Evolutionary conservation across 352 stramenopile genomes (phyloP), one percentile per base, ranked within the genome.

Genomic region (Peronospora belbahrii): DNA sequence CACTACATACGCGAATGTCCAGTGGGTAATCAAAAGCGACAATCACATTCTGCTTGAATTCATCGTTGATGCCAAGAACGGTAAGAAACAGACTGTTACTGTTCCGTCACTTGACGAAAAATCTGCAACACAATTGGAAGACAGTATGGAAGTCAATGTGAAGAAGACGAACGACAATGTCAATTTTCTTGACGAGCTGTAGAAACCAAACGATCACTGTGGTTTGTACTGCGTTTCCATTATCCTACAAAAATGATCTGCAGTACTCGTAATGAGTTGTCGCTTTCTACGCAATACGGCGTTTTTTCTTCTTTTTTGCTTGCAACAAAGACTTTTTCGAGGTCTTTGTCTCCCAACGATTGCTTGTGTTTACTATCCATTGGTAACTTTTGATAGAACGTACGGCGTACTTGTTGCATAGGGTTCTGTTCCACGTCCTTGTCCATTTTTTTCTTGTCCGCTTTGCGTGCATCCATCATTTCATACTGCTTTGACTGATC

Each of bases 401-500:
- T 83, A n/a, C 78, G 80, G 14, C 78, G 77, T 52, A 92, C 60
- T 39, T 83, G 63, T 48, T 65, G 56, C 42, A 68, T 61, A 13
- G 33, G 39, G 31, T 55, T 44, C 24, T 43, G 38, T 52, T 27
- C 18, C 47, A 4, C 38, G 11, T 43, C 24, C 45, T 31, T 33
- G 4, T 23, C 17, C 36, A 49, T 39, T 14, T 62, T 63, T 40
- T 64, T 62, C 40, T 54, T 65, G 44, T 64, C 52, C 6, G 56
- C 56, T 71, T 91, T 92, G 43, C 78, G 78, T 44, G 85, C 71
- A 28, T 87, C 80, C 74, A 93, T 91, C 54, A 86, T 87, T 17
- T 87, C 65, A 42, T 90, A 81, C 56, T 86, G 62, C 47, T 94
- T 94, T 14, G 78, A 85, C 59, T 92, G 76, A 32, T 94, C 78